Evolutionary conservation across 2,329 filamentous ascomycete species (phyloP).

Genomic region (Ascochyta rabiei): DNA sequence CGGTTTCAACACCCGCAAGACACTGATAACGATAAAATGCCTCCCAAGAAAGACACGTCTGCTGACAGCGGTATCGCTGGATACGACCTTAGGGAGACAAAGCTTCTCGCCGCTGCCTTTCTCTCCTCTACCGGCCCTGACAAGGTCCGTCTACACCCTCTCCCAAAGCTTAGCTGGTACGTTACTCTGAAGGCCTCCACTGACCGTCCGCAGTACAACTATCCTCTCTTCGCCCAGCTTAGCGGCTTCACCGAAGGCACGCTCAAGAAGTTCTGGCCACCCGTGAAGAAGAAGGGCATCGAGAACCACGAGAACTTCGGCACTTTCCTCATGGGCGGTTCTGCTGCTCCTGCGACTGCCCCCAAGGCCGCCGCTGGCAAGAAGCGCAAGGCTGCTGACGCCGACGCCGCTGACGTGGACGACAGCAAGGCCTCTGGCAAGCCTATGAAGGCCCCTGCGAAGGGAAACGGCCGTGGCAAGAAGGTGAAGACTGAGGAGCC

Average conservation of each 20-base stretch:
- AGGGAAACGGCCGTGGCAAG: constrained; percentile 22
- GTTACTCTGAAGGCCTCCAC: neutral
- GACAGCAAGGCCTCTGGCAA: constrained; percentile 9
- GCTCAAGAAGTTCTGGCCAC: constrained; percentile 44
- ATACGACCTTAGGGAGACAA: constrained; percentile 33
- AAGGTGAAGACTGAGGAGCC: constrained; percentile 30
- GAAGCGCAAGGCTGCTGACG: constrained; percentile 35
- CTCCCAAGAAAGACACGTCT: constrained; percentile 28
- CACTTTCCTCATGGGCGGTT: constrained; percentile 13
- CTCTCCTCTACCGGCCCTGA: constrained; percentile 31
- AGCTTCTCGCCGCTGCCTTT: constrained; percentile 41
- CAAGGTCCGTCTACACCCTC: constrained; percentile 28
- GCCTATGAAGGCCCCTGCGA: constrained; percentile 21
- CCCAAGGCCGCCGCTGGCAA: constrained; percentile 10
- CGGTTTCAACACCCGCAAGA: neutral
- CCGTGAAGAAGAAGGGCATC: constrained; percentile 38
- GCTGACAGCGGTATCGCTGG: constrained; percentile 18
- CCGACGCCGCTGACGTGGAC: constrained; percentile 1
- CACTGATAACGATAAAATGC: constrained; percentile 20
- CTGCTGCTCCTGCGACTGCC: constrained; percentile 4
- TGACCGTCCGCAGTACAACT: constrained; percentile 33
- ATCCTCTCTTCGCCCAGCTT: constrained; percentile 34
- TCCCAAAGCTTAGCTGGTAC: neutral
- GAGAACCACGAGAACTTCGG: constrained; percentile 34
- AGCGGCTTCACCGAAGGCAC: constrained; percentile 39